Percentiles rank a stretch among this genome's conserved stretches.
Conservation (phyloP, 148 eudicot genomes). For the Rhododendron mucronatum region DNA sequence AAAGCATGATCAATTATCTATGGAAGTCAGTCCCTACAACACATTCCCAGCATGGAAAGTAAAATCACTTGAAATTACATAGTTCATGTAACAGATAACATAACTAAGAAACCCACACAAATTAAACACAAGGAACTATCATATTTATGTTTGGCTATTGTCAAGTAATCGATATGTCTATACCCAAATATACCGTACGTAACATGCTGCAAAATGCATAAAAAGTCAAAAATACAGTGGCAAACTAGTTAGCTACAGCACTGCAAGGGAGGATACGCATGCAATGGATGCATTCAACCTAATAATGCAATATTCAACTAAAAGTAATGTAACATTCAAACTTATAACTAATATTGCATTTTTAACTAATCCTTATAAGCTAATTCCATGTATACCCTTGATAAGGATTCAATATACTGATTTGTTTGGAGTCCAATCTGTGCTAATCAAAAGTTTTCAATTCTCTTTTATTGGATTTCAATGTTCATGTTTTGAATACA, state of each 20-base stretch:
- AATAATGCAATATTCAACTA: neutral
- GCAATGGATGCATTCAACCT: neutral
- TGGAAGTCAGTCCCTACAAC: neutral
- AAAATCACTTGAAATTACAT: neutral
- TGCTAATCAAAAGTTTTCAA: too few species aligned
- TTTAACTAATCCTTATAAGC: too few species aligned
- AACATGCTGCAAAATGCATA: neutral
- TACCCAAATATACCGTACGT: neutral
- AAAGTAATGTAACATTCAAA: too few species aligned
- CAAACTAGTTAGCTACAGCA: neutral
- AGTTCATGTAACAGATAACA: neutral
- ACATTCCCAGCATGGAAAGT: neutral
- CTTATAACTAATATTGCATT: too few species aligned
- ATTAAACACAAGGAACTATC: neutral
- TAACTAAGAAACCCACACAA: neutral
- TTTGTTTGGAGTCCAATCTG: too few species aligned
- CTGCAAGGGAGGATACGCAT: neutral
- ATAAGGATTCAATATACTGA: too few species aligned
- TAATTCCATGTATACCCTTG: too few species aligned
- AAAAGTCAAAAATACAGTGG: neutral
- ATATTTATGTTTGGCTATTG: neutral
- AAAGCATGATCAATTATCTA: neutral
- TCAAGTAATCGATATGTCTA: neutral
- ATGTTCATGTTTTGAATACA: neutral
- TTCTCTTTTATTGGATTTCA: neutral